Base-by-base conservation (phyloP, 192 early-diverging fungal species). In the Dissophora globulifera region DNA sequence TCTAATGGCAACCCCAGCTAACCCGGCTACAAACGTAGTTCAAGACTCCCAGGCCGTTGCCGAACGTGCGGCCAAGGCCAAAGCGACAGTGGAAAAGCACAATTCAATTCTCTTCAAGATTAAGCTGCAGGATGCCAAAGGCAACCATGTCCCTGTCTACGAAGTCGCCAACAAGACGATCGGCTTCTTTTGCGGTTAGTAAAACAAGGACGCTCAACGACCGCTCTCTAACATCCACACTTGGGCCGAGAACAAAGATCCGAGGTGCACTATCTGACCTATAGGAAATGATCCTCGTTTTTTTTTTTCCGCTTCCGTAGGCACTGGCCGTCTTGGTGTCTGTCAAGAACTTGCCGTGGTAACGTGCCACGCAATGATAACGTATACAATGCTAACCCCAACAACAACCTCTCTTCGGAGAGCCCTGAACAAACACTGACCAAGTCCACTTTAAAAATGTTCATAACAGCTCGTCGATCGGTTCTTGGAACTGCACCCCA, bases 151-250 rank as follows among this genome's bases (percentile, higher is more conserved):
- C 11, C 71, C 71, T 19, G 71, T 75, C 32, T 75, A 66, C 15
- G 57, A 75, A 27, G 71, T 75, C 22, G 71, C 71, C 57, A 66
- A 61, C 43, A 75, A 75, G 57, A 60, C 35, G 16, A 54, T 75
- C 20, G 71, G 71, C 4, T 75, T 75, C 33, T 33, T 75, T 30
- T 75, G 71, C 57, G 54, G 71, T 75, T n/a, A n/a, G n/a, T n/a
- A n/a, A n/a, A n/a, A n/a, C n/a, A 75, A 52, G 53, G 16, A 45
- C n/a, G n/a, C 43, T 56, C 12, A 41, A 2, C 20, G 38, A 12
- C 30, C 48, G 0, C 30, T n/a, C n/a, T n/a, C n/a, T n/a, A n/a
- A n/a, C n/a, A n/a, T n/a, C n/a, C n/a, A n/a, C n/a, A n/a, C n/a
- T n/a, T n/a, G n/a, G n/a, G n/a, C n/a, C n/a, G n/a, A n/a, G n/a